Percentiles rank a stretch among this genome's conserved stretches.
Evolutionary conservation across 768 basidiomycete genomes (phyloP).

Genomic region (Hypholoma fasciculare): DNA sequence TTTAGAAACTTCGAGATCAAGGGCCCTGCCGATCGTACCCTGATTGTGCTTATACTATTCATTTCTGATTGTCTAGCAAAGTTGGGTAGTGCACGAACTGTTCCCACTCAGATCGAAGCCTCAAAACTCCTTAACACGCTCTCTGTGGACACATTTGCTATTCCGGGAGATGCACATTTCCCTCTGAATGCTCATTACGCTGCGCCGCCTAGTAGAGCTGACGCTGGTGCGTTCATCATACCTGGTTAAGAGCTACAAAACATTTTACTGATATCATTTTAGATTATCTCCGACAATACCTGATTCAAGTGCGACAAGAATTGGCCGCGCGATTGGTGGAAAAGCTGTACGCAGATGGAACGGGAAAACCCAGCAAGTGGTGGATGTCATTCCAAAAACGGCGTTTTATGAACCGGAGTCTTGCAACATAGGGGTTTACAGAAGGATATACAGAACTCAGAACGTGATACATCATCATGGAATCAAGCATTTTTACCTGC

Average conservation of each 20-base stretch:
- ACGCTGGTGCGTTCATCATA: conserved; percentile 60
- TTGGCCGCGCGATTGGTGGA: conserved; percentile 85
- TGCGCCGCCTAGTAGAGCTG: conserved; percentile 69
- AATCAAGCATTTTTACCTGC: neutral
- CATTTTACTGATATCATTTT: conserved; percentile 8
- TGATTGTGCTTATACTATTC: conserved; percentile 97
- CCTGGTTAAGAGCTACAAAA: neutral
- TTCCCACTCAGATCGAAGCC: conserved; percentile 81
- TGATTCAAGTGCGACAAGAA: conserved; percentile 93
- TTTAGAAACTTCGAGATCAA: conserved; percentile 99
- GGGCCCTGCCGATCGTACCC: conserved; percentile 90
- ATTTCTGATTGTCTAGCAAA: conserved; percentile 96
- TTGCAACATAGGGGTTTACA: conserved; percentile 55
- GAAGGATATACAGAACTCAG: neutral
- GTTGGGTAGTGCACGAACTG: conserved; percentile 70
- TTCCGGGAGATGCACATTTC: conserved; percentile 97
- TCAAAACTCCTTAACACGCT: conserved; percentile 87
- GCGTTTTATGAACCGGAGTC: conserved; percentile 91
- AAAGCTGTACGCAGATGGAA: conserved; percentile 88
- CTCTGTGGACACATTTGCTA: conserved; percentile 89
- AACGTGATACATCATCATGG: neutral
- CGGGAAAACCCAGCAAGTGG: conserved; percentile 97
- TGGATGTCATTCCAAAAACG: conserved; percentile 99
- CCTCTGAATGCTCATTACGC: conserved; percentile 92
- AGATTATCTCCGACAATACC: conserved; percentile 88